Conservation (phyloP, 192 early-diverging fungal genomes). For the Backusella circina region DNA sequence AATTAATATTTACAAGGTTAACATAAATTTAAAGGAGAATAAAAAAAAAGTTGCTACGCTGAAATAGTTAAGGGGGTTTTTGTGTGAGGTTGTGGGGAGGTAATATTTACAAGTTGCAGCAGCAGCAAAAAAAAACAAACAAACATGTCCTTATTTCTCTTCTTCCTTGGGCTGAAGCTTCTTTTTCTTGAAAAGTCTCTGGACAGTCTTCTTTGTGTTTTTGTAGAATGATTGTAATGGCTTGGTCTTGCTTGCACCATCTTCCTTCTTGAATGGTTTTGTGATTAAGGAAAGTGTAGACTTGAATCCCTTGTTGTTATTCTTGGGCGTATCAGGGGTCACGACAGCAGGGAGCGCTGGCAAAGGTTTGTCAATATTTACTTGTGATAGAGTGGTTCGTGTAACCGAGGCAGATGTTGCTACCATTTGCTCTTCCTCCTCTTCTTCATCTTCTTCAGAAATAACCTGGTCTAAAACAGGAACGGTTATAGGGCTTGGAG, state of each 20-base stretch:
- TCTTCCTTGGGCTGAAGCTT: neutral
- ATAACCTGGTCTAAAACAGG: neutral
- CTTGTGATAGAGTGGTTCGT: neutral
- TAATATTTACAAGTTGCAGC: neutral
- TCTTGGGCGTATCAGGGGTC: neutral
- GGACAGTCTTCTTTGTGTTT: neutral
- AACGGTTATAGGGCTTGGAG: neutral
- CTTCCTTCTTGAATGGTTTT: neutral
- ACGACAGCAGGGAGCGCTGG: neutral
- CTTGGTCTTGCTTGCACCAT: neutral
- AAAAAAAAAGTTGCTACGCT: constrained; percentile 7
- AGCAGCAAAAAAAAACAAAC: neutral
- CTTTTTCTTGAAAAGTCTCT: neutral
- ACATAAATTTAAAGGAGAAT: neutral
- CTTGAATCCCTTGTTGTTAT: neutral
- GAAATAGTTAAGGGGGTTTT: neutral
- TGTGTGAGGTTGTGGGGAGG: neutral
- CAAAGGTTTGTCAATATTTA: neutral
- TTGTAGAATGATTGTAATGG: neutral
- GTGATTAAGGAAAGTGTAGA: neutral
- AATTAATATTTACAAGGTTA: constrained; percentile 4
- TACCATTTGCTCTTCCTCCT: neutral
- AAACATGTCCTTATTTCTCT: neutral
- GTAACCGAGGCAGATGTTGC: neutral
- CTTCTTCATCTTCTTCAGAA: neutral